phyloP scores from a whole-genome alignment of 495 filamentous ascomycete species.

The Aspergillus steynii region DNA sequence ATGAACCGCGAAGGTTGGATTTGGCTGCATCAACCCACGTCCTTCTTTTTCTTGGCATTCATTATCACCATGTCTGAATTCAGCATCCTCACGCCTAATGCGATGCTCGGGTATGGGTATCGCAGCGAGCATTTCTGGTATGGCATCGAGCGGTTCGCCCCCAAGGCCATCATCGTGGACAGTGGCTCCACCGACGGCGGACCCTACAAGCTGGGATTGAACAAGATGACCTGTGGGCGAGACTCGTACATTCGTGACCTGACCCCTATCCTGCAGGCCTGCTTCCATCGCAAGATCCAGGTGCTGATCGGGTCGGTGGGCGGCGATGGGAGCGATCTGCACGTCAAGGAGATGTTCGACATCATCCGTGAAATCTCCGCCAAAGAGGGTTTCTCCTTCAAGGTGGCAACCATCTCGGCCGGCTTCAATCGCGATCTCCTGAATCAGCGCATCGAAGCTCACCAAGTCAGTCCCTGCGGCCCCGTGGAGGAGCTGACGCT shows the following conservation, averaged over 20 bases:
- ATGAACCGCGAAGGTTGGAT: no score
- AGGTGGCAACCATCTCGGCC: slow-evolving; percentile 41
- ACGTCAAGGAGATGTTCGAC: slow-evolving; percentile 43
- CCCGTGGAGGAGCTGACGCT: slow-evolving; percentile 38
- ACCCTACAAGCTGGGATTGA: slow-evolving; percentile 45
- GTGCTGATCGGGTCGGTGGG: slow-evolving; percentile 50
- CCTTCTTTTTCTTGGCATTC: no score
- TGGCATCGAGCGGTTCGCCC: slow-evolving; percentile 13
- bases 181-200: slow-evolving; percentile 51
- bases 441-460: slow-evolving; percentile 8
- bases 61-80: slow-evolving; percentile 7
- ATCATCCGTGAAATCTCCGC: slow-evolving; percentile 32
- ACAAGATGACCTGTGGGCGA: slow-evolving; percentile 31
- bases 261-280: slow-evolving; percentile 31
- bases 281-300: slow-evolving; percentile 30
- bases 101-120: slow-evolving; percentile 51
- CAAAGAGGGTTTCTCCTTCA: slow-evolving; percentile 35
- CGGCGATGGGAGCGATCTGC: slow-evolving; percentile 46
- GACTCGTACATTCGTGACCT: slow-evolving; percentile 44
- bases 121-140: slow-evolving; percentile 18
- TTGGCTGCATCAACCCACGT: no score
- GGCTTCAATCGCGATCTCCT: slow-evolving; percentile 34
- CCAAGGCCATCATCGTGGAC: slow-evolving; percentile 50
- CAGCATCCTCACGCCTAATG: slow-evolving; percentile 48
- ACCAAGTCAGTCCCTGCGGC: slow-evolving; percentile 28